Conservation (phyloP, 176 grass and related monocot species). For the Carex scoparia region DNA sequence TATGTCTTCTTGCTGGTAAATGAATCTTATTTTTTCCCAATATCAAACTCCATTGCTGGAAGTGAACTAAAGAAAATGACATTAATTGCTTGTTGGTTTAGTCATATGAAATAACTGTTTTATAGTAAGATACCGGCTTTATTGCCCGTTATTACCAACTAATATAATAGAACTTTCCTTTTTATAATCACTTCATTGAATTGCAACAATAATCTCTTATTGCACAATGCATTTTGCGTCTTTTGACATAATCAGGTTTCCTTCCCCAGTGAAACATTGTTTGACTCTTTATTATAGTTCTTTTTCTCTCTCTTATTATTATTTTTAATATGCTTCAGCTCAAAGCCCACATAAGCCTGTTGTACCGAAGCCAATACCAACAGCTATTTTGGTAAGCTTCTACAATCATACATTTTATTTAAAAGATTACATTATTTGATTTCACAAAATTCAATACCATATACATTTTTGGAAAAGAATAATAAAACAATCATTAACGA, state of each 20-base stretch:
- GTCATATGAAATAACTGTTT: background rate
- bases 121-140: background rate
- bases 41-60: background rate
- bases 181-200: background rate
- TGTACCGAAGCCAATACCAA: background rate
- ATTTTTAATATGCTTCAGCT: background rate
- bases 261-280: background rate
- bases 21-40: background rate
- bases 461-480: background rate
- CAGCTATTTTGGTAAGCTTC: slow-evolving; percentile 5
- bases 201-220: background rate
- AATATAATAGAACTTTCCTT: background rate
- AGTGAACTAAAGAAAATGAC: background rate
- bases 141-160: background rate
- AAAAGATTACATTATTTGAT: background rate
- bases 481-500: background rate
- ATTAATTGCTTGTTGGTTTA: background rate
- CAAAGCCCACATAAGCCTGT: background rate
- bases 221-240: background rate
- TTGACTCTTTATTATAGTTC: background rate
- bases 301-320: background rate
- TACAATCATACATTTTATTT: background rate
- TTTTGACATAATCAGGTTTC: background rate
- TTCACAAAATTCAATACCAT: background rate
- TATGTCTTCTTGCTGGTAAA: background rate